Conservation (phyloP, 2,329 filamentous ascomycete genomes). For the Dothideomycetes sp. region DNA sequence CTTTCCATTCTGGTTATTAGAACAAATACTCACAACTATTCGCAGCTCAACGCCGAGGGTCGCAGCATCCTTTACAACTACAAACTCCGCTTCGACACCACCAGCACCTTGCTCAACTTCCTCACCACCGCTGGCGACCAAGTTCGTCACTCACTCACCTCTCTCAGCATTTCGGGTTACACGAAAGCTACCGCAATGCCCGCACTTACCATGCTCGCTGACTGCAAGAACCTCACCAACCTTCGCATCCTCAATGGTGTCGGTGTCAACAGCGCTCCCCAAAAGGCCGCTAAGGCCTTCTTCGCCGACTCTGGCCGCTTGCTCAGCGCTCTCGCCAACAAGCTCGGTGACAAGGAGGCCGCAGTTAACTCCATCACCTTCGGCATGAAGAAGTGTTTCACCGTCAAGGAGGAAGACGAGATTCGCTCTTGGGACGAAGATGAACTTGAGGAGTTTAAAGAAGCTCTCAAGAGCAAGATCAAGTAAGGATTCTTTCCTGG, state of each 20-base stretch:
- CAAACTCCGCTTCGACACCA: slow-evolving; percentile 26
- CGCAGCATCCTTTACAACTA: slow-evolving; percentile 25
- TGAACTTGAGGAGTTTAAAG: slow-evolving; percentile 21
- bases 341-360: slow-evolving; percentile 20
- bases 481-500: slow-evolving; percentile 22
- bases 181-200: slow-evolving; percentile 23
- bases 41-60: slow-evolving; percentile 23
- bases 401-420: slow-evolving; percentile 22
- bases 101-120: slow-evolving; percentile 25
- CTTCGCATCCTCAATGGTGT: slow-evolving; percentile 25
- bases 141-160: slow-evolving; percentile 18
- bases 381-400: slow-evolving; percentile 21
- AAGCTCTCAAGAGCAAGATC: slow-evolving; percentile 21
- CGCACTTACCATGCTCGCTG: slow-evolving; percentile 25
- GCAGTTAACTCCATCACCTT: slow-evolving; percentile 25
- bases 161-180: slow-evolving; percentile 24
- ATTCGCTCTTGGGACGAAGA: slow-evolving; percentile 16
- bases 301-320: slow-evolving; percentile 27
- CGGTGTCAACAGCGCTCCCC: slow-evolving; percentile 21
- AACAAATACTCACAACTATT: not conserved
- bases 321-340: slow-evolving; percentile 19
- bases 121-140: slow-evolving; percentile 20
- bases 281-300: slow-evolving; percentile 28
- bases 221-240: slow-evolving; percentile 21
- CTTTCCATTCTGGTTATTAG: too few relatives aligned